Conservation (phyloP, 352 stramenopile species). For the Discostella stelligera region DNA sequence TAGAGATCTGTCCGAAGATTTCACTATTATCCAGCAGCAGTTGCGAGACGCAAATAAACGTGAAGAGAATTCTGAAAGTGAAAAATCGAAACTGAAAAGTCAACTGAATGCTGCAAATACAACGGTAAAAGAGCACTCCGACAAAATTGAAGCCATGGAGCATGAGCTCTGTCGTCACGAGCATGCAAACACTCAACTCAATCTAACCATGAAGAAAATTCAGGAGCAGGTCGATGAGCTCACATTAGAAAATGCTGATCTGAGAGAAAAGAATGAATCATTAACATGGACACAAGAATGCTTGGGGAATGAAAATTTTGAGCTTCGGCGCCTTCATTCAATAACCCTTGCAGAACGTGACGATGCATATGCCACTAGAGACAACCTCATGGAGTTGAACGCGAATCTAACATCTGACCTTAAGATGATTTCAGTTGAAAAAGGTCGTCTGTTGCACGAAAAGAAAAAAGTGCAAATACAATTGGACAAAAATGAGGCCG, state of each 20-base stretch:
- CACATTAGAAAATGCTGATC: slow-evolving; percentile 20
- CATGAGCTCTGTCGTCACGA: slow-evolving; percentile 14
- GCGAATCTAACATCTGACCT: slow-evolving; percentile 10
- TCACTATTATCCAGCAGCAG: not conserved
- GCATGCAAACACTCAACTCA: slow-evolving; percentile 8
- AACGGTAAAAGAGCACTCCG: slow-evolving; percentile 8
- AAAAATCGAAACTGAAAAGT: slow-evolving; percentile 7
- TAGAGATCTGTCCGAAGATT: slow-evolving; percentile 1
- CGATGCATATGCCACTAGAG: slow-evolving; percentile 3
- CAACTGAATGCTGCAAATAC: slow-evolving; percentile 12
- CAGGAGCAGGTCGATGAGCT: slow-evolving; percentile 19
- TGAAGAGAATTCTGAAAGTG: slow-evolving; percentile 11
- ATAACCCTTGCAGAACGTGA: slow-evolving; percentile 16
- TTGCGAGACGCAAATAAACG: slow-evolving; percentile 11
- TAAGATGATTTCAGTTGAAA: slow-evolving; percentile 13
- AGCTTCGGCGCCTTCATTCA: slow-evolving; percentile 24
- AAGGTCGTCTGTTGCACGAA: slow-evolving; percentile 17
- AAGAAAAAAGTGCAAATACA: slow-evolving; percentile 20
- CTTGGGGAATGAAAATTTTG: slow-evolving; percentile 17
- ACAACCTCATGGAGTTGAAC: slow-evolving; percentile 19
- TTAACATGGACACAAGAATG: slow-evolving; percentile 11
- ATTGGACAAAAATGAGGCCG: slow-evolving; percentile 34
- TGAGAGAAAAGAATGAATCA: slow-evolving; percentile 35
- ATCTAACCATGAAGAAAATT: not conserved
- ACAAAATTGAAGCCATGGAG: not conserved